phyloP scores from a whole-genome alignment of 495 filamentous ascomycete genomes.

The Astrocystis sublimbata region DNA sequence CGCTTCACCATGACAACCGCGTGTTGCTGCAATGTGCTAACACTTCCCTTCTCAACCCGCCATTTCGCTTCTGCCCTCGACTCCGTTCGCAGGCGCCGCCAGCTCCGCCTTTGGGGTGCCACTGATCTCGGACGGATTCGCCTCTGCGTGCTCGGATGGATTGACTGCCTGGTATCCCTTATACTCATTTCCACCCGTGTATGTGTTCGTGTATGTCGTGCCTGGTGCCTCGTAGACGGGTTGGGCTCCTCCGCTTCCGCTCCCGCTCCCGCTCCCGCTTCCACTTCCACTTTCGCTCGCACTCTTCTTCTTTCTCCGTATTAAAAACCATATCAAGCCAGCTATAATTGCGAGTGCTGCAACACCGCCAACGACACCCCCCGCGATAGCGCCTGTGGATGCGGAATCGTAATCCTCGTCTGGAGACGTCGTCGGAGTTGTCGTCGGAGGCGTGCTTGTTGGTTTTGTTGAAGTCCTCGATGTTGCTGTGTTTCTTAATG shows the following conservation, averaged over 20 bases:
- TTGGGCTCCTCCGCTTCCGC: neutral
- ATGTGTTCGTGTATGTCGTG: neutral
- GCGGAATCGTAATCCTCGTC: neutral
- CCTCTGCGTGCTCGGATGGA: too few relatives aligned
- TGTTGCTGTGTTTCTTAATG: neutral
- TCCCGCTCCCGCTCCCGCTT: neutral
- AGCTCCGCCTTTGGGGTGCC: conserved; percentile 1
- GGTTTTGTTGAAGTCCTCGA: neutral
- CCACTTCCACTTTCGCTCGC: too few relatives aligned
- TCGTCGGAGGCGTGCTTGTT: too few relatives aligned
- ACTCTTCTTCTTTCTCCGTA: conserved; percentile 13
- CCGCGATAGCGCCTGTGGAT: conserved; percentile 14
- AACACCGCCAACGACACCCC: conserved; percentile 19
- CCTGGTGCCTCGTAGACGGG: neutral
- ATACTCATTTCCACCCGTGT: neutral
- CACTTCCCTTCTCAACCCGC: conserved; percentile 6
- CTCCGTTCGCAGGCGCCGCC: neutral
- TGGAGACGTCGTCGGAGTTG: neutral
- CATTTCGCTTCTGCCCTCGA: conserved; percentile 1
- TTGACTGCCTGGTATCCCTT: neutral
- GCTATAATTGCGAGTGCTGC: conserved; percentile 13
- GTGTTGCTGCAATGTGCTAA: too few relatives aligned
- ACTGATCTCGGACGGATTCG: neutral
- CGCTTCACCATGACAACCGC: too few relatives aligned
- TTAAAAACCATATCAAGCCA: conserved; percentile 9